Conservation (phyloP, 495 filamentous ascomycete genomes). For the Aspergillus sclerotioniger region DNA sequence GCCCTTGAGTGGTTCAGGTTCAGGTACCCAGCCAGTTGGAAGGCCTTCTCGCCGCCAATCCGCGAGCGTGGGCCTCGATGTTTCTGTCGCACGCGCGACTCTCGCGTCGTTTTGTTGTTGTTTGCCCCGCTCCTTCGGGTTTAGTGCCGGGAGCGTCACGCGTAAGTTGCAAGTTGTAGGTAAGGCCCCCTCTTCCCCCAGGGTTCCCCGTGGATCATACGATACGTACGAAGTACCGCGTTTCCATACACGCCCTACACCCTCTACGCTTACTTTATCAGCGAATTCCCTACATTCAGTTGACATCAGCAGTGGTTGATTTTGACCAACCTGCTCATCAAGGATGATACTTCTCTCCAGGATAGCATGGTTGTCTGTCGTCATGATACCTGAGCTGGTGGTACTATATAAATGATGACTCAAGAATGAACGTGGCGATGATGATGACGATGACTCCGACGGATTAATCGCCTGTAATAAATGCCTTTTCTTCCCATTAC, state of each 20-base stretch:
- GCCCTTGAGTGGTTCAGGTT: constrained; percentile 1
- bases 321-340: too few species aligned
- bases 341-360: too few species aligned
- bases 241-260: neutral
- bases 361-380: neutral
- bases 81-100: constrained; percentile 20
- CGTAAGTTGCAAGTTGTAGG: constrained; percentile 3
- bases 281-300: too few species aligned
- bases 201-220: constrained; percentile 17
- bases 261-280: constrained; percentile 1
- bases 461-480: too few species aligned
- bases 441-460: constrained; percentile 1
- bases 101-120: constrained; percentile 28
- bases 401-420: too few species aligned
- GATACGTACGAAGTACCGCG: constrained; percentile 11
- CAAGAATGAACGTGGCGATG: constrained; percentile 6
- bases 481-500: too few species aligned
- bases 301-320: too few species aligned
- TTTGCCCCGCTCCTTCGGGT: constrained; percentile 10
- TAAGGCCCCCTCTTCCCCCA: constrained; percentile 3
- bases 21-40: constrained; percentile 2
- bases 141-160: constrained; percentile 23
- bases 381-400: too few species aligned
- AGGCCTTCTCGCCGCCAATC: constrained; percentile 21
- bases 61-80: constrained; percentile 19